Conservation (phyloP, 371 early-diverging fungal genomes). For the Fennellomyces sp. region DNA sequence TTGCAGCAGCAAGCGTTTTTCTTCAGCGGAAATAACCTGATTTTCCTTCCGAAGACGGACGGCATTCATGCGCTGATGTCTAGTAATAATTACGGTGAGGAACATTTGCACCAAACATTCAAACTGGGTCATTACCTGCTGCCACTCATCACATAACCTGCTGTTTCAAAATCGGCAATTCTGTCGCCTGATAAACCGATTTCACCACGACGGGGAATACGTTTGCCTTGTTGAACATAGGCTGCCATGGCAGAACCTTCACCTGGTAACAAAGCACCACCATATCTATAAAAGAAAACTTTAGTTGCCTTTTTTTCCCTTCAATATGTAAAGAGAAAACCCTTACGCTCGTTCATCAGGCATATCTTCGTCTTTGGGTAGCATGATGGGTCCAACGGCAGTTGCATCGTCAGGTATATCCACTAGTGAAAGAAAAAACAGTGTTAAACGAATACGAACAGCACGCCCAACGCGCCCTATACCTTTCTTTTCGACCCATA, state of each 20-base stretch:
- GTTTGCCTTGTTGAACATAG: constrained; percentile 90
- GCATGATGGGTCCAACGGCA: constrained; percentile 63
- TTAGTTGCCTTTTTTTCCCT: background rate
- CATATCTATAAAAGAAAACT: constrained; percentile 54
- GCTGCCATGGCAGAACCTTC: constrained; percentile 60
- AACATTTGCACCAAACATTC: background rate
- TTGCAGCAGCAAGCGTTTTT: constrained; percentile 79
- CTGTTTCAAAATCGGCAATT: constrained; percentile 84
- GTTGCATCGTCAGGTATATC: constrained; percentile 62
- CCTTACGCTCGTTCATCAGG: constrained; percentile 57
- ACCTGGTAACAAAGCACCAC: constrained; percentile 67
- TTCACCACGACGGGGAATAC: constrained; percentile 97
- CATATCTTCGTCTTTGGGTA: constrained; percentile 53
- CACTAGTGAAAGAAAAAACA: constrained; percentile 26
- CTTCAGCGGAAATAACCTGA: constrained; percentile 88
- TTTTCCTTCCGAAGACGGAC: constrained; percentile 96
- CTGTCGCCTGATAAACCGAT: constrained; percentile 86
- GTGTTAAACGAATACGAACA: background rate
- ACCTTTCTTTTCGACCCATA: constrained; percentile 10
- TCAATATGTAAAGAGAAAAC: background rate
- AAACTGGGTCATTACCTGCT: constrained; percentile 60
- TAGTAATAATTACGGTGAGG: constrained; percentile 14
- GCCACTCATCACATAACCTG: constrained; percentile 96
- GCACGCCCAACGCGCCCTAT: background rate
- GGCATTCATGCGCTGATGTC: constrained; percentile 94